These are phyloP conservation scores for Salvia splendens DNA, from an alignment of 257 asterid genomes.

Conservation along the genomic window DNA sequence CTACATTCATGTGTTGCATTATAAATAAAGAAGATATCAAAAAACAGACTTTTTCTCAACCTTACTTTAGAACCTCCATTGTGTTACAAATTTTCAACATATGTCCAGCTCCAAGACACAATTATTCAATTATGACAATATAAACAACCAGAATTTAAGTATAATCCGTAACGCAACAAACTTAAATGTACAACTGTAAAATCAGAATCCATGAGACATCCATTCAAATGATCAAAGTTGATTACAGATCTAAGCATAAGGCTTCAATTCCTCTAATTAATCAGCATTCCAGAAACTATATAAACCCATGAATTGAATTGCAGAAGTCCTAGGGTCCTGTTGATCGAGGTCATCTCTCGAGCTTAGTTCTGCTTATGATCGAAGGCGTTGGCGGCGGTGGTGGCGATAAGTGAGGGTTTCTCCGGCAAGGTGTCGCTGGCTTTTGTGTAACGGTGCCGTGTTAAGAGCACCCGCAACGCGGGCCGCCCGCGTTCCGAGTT, in stretches of 20 bases:
- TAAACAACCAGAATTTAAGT: background rate
- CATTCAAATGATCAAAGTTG: background rate
- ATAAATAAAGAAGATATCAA: background rate
- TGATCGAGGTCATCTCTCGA: conserved; percentile 60
- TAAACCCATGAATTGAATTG: conserved; percentile 18
- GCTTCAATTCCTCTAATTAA: background rate
- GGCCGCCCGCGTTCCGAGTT: no score
- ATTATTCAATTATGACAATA: conserved; percentile 52
- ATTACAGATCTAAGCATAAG: background rate
- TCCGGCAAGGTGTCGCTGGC: conserved; percentile 56
- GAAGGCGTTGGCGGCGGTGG: conserved; percentile 43
- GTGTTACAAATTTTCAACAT: conserved; percentile 71
- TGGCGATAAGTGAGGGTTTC: conserved; percentile 46
- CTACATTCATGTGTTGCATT: conserved; percentile 31
- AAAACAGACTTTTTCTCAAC: conserved; percentile 11
- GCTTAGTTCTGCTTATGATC: conserved; percentile 60
- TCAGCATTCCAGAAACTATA: background rate
- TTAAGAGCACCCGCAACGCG: no score
- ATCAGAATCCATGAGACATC: background rate
- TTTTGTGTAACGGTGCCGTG: no score
- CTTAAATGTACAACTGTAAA: background rate
- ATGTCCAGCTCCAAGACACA: conserved; percentile 76
- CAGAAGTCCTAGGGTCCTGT: conserved; percentile 70
- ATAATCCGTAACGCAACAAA: background rate
- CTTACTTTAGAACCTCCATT: conserved; percentile 72